Evolutionary conservation across 352 stramenopile species (phyloP), one percentile per base, ranked within the genome.

Genomic region (Aphanomyces invadans): DNA sequence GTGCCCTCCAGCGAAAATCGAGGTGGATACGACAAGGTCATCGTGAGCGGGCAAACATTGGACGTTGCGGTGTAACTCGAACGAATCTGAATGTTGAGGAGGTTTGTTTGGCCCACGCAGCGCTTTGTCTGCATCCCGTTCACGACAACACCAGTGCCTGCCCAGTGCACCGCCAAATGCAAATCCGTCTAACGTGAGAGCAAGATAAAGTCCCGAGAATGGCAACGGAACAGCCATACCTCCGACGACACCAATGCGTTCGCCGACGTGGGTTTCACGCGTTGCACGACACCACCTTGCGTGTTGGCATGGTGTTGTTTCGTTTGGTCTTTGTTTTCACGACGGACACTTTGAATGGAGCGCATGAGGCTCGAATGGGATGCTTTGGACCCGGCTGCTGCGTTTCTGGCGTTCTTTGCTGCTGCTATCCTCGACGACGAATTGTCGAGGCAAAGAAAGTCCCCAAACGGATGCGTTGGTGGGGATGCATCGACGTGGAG

Each of bases 311-410:
- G 53, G 15, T 48, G 53, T 28, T 71, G 46, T 26, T 67, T 66
- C 23, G 42, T 29, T 11, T 28, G 69, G 84, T 80, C 70, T 92
- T 92, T 7, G 74, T 94, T 94, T 64, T 90, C 81, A 49, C 86
- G 79, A 39, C 86, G 75, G 25, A 94, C 86, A 67, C 86, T 94
- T 68, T 94, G 86, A 66, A 94, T 94, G 9, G 86, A 89, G 11
- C 86, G 83, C 7, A 94, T 80, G 73, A 28, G 55, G 44, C 26
- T 28, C 53, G 2, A 36, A 36, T 29, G 66, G 7, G 36, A 42
- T 15, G 36, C 7, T 38, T 39, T 33, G 71, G 49, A 32, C 15
- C 17, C 55, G 68, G 51, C 82, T 74, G 9, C 36, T 7, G 39
- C 56, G 10, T 56, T 53, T 26, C 70, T 9, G 89, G 65, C 21